These are phyloP conservation scores for Aspergillus alliaceus DNA, from an alignment of 2,329 filamentous ascomycete species.

Conservation along the genomic window DNA sequence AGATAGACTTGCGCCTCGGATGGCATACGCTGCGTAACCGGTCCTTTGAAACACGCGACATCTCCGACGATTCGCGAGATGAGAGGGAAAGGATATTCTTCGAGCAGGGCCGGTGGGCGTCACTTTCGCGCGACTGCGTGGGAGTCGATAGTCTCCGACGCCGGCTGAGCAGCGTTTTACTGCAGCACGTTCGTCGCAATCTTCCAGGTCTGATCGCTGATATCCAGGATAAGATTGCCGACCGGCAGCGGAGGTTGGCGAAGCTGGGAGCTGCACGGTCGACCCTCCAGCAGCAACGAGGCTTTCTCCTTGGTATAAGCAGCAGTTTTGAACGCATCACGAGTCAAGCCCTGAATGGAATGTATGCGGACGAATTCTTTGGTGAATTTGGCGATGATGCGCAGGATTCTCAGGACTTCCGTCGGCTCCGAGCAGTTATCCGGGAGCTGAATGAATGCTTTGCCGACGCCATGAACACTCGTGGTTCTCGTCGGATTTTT, in stretches of 20 bases:
- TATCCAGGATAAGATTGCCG: slow-evolving; percentile 31
- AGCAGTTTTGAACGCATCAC: slow-evolving; percentile 40
- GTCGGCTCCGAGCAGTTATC: slow-evolving; percentile 30
- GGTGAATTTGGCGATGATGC: slow-evolving; percentile 18
- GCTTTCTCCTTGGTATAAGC: slow-evolving; percentile 36
- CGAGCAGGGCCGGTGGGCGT: slow-evolving; percentile 24
- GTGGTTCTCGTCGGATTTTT: slow-evolving; percentile 17
- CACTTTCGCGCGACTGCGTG: slow-evolving; percentile 23
- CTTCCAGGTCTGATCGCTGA: slow-evolving; percentile 40
- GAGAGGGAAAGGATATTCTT: slow-evolving; percentile 37
- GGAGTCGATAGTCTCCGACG: slow-evolving; percentile 38
- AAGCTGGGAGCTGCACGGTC: slow-evolving; percentile 26
- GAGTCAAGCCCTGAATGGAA: slow-evolving; percentile 40
- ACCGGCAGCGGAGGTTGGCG: slow-evolving; percentile 29
- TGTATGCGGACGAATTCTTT: slow-evolving; percentile 45
- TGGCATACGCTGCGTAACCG: slow-evolving; percentile 53
- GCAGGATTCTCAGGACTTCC: slow-evolving; percentile 13
- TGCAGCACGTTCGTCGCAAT: slow-evolving; percentile 27
- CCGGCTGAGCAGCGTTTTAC: slow-evolving; percentile 39
- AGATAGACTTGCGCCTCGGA: slow-evolving; percentile 44
- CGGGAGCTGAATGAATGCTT: slow-evolving; percentile 28
- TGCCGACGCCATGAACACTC: slow-evolving; percentile 21
- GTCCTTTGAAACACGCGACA: slow-evolving; percentile 35
- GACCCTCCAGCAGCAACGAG: slow-evolving; percentile 25
- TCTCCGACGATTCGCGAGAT: slow-evolving; percentile 29